Evolutionary conservation across 1,284 basidiomycete species (phyloP).

Genomic region (Takashimella tepidaria): DNA sequence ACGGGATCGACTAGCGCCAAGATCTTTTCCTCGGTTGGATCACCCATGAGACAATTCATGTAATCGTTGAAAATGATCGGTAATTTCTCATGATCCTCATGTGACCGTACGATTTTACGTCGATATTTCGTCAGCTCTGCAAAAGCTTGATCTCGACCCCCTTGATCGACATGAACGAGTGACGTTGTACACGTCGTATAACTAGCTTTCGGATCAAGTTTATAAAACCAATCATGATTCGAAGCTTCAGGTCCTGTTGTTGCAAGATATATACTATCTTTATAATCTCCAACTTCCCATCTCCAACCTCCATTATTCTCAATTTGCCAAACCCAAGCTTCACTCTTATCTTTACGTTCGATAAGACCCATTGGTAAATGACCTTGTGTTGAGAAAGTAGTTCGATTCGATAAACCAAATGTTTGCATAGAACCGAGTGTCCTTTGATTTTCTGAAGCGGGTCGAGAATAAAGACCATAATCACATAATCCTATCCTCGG

Average conservation of each 20-base stretch:
- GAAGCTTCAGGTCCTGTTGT: not conserved
- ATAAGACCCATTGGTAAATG: constrained; percentile 7
- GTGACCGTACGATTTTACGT: constrained; percentile 1
- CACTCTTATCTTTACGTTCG: not conserved
- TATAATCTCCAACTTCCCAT: constrained; percentile 3
- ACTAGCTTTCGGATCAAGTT: not conserved
- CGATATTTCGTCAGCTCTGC: constrained; percentile 1
- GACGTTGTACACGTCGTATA: constrained; percentile 2
- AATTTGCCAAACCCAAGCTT: constrained; percentile 6
- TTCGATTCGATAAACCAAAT: not conserved
- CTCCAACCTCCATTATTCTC: constrained; percentile 7
- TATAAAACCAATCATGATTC: constrained; percentile 2
- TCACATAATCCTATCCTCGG: constrained; percentile 2
- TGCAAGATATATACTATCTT: constrained; percentile 5
- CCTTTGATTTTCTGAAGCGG: not conserved
- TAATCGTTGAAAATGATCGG: constrained; percentile 10
- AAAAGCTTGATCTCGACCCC: not conserved
- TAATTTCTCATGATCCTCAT: constrained; percentile 1
- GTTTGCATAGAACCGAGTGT: not conserved
- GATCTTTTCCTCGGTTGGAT: constrained; percentile 8
- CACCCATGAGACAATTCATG: constrained; percentile 8
- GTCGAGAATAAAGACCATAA: not conserved
- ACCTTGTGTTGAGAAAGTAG: constrained; percentile 5
- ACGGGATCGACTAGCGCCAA: constrained; percentile 3
- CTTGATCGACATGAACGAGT: not conserved